Percentiles rank a stretch among this genome's conserved stretches.
These are phyloP conservation scores for Grigorovia yakushimaensis DNA, from an alignment of 805 yeast species.

Conservation along the genomic window DNA sequence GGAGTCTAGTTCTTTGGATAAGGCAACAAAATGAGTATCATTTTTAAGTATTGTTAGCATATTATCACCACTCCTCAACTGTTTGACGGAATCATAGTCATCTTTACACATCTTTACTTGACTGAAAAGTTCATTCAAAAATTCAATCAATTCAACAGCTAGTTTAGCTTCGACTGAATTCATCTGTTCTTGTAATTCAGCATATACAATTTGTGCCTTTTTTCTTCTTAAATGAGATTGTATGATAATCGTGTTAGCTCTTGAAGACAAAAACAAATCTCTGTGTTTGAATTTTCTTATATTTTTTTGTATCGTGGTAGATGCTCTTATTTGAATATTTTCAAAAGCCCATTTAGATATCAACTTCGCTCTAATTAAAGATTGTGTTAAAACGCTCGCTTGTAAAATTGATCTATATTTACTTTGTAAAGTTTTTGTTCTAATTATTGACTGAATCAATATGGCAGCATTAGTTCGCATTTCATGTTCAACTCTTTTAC, in stretches of 20 bases:
- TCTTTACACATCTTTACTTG: constrained; percentile 71
- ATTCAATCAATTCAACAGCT: constrained; percentile 3
- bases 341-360: constrained; percentile 40
- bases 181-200: neutral
- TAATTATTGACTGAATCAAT: constrained; percentile 55
- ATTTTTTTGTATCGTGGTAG: constrained; percentile 53
- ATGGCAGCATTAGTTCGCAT: constrained; percentile 58
- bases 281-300: constrained; percentile 55
- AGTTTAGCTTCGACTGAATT: constrained; percentile 13
- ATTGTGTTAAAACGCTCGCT: constrained; percentile 32
- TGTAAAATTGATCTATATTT: constrained; percentile 13
- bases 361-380: constrained; percentile 36
- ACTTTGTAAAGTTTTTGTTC: constrained; percentile 43
- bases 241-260: constrained; percentile 49
- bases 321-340: constrained; percentile 46
- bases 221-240: constrained; percentile 67
- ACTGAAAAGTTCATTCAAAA: constrained; percentile 58
- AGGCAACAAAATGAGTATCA: constrained; percentile 32
- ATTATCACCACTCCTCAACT: constrained; percentile 24
- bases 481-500: constrained; percentile 47
- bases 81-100: constrained; percentile 38
- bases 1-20: constrained; percentile 12
- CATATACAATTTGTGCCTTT: constrained; percentile 52
- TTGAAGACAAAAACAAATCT: constrained; percentile 33
- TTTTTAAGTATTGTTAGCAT: neutral